These are phyloP conservation scores for Cenchrus americanus DNA, from an alignment of 176 grass and related monocot species.

Conservation along the genomic window DNA sequence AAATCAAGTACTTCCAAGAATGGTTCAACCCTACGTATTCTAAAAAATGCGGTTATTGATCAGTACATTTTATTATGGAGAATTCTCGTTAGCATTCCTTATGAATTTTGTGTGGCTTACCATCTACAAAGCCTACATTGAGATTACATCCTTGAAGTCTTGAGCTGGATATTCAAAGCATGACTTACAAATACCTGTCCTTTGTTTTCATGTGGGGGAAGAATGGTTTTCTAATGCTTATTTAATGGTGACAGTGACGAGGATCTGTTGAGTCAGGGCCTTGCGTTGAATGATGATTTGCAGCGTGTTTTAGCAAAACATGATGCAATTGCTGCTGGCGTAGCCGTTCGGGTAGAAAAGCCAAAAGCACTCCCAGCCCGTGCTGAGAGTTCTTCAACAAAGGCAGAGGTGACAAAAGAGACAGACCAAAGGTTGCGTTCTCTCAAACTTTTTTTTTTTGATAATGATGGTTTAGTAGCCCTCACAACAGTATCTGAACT, in stretches of 20 bases:
- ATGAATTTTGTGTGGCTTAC: too few species aligned
- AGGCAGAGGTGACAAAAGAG: conserved; percentile 43
- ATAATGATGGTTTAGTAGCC: conserved; percentile 7
- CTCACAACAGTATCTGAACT: conserved; percentile 14
- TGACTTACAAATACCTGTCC: conserved; percentile 9
- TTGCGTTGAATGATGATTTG: conserved; percentile 94
- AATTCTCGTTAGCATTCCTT: background rate
- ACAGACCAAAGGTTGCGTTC: conserved; percentile 53
- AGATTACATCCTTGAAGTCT: background rate
- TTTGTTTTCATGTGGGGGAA: conserved; percentile 24
- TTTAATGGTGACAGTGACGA: conserved; percentile 72
- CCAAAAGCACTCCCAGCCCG: conserved; percentile 50
- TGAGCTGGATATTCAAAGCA: background rate
- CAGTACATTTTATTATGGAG: background rate
- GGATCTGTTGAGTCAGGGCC: conserved; percentile 75
- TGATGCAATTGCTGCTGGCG: conserved; percentile 84
- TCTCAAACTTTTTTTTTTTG: background rate
- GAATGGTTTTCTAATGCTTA: conserved; percentile 36
- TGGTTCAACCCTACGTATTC: background rate
- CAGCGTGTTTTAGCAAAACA: conserved; percentile 90
- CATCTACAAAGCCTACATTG: background rate
- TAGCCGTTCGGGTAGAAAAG: conserved; percentile 67
- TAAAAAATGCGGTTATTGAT: background rate
- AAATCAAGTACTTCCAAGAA: conserved; percentile 14
- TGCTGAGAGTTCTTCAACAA: conserved; percentile 43